Percentiles rank a stretch among this genome's conserved stretches.
Conservation (phyloP, 1,139 yeast species). For the Blastobotrys buckinghamii region DNA sequence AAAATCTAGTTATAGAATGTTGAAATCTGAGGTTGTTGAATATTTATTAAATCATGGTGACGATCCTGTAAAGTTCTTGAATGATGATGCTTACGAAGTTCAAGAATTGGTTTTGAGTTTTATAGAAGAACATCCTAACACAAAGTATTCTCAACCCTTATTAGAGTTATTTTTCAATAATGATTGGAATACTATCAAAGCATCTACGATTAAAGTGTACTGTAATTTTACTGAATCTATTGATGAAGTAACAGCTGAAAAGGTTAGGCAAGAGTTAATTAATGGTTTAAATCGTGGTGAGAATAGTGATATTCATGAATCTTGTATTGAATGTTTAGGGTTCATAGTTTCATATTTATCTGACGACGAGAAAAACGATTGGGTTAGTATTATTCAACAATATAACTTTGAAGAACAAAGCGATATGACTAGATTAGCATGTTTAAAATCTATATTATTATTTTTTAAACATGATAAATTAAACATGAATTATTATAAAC, state of each 20-base stretch:
- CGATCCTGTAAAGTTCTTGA: background rate
- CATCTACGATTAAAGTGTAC: slow-evolving; percentile 39
- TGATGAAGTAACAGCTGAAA: background rate
- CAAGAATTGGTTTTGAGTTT: slow-evolving; percentile 40
- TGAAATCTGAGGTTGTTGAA: slow-evolving; percentile 33
- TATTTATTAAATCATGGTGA: background rate
- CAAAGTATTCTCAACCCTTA: background rate
- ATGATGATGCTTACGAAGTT: slow-evolving; percentile 45
- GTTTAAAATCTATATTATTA: slow-evolving; percentile 42
- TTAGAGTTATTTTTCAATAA: slow-evolving; percentile 29
- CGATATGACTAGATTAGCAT: slow-evolving; percentile 43
- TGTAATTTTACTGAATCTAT: slow-evolving; percentile 24
- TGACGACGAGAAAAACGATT: slow-evolving; percentile 19
- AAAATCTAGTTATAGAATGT: slow-evolving; percentile 19
- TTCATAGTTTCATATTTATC: slow-evolving; percentile 26
- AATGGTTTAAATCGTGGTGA: too few species aligned
- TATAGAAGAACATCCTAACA: slow-evolving; percentile 12
- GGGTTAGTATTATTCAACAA: slow-evolving; percentile 32
- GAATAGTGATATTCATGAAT: slow-evolving; percentile 40
- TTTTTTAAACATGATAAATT: slow-evolving; percentile 14
- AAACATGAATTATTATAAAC: slow-evolving; percentile 9
- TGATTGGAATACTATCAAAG: slow-evolving; percentile 41
- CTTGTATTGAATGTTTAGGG: slow-evolving; percentile 48
- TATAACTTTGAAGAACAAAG: slow-evolving; percentile 42
- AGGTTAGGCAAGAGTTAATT: too few species aligned